A percentile compares a stretch with the other conserved stretches of the same genome.
These are phyloP conservation scores for Rachicladosporium sp. DNA, from an alignment of 2,329 filamentous ascomycete genomes.

Conservation along the genomic window DNA sequence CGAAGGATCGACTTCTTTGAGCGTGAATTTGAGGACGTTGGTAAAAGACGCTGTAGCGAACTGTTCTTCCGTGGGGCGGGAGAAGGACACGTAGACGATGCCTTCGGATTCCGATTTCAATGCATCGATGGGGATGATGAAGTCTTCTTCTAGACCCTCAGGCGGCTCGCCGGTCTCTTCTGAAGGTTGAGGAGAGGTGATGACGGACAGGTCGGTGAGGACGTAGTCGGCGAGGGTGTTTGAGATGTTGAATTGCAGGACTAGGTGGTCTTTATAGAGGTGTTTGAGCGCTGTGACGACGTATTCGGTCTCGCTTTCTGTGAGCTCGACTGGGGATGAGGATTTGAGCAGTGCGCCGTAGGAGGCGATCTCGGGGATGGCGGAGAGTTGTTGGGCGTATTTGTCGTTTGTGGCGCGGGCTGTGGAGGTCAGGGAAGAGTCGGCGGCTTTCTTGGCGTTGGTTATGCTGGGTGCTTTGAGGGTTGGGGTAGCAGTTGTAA, in stretches of 20 bases:
- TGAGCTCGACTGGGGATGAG: slow-evolving; percentile 72
- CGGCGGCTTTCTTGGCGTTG: slow-evolving; percentile 58
- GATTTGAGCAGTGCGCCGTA: slow-evolving; percentile 91
- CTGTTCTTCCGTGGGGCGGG: slow-evolving; percentile 64
- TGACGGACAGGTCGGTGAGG: slow-evolving; percentile 75
- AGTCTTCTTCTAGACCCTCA: slow-evolving; percentile 59
- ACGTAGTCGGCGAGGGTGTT: slow-evolving; percentile 90
- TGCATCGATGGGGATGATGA: slow-evolving; percentile 79
- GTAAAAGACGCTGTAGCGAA: slow-evolving; percentile 74
- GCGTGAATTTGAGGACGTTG: slow-evolving; percentile 91
- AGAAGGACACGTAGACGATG: slow-evolving; percentile 90
- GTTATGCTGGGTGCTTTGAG: slow-evolving; percentile 83
- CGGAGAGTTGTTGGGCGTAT: slow-evolving; percentile 74
- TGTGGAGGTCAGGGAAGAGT: slow-evolving; percentile 60
- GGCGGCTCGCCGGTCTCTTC: slow-evolving; percentile 83
- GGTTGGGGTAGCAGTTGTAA: slow-evolving; percentile 84
- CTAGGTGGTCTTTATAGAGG: slow-evolving; percentile 92
- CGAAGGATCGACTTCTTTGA: slow-evolving; percentile 92
- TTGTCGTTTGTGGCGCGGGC: slow-evolving; percentile 66
- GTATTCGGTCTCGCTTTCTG: slow-evolving; percentile 95
- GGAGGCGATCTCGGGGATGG: slow-evolving; percentile 79
- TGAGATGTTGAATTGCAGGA: slow-evolving; percentile 93
- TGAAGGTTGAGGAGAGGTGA: slow-evolving; percentile 69
- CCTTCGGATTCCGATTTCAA: slow-evolving; percentile 77
- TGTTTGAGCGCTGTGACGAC: slow-evolving; percentile 91